phyloP scores from a whole-genome alignment of 257 asterid genomes.

The Henckelia pumila region DNA sequence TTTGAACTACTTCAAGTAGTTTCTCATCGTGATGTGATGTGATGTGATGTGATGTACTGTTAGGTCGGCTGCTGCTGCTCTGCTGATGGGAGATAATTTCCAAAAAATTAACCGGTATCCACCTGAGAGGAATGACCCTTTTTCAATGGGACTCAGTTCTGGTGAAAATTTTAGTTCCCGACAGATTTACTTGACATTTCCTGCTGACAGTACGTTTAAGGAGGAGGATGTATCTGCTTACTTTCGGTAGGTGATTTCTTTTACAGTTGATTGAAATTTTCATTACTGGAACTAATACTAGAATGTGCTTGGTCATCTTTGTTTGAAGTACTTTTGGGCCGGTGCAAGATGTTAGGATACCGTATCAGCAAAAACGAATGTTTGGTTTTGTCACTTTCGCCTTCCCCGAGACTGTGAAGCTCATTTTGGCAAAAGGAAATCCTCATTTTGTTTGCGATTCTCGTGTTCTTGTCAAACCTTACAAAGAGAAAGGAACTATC shows the following conservation, averaged over 20 bases:
- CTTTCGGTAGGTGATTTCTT: conserved; percentile 50
- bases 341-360: conserved; percentile 93
- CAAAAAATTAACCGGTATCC: conserved; percentile 31
- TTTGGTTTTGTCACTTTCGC: conserved; percentile 85
- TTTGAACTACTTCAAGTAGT: not conserved
- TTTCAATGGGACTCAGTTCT: conserved; percentile 46
- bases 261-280: conserved; percentile 4
- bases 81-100: conserved; percentile 37
- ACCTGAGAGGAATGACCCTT: conserved; percentile 46
- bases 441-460: conserved; percentile 94
- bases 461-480: conserved; percentile 90
- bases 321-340: conserved; percentile 70
- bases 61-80: conserved; percentile 34
- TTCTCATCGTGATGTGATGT: not conserved
- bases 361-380: conserved; percentile 91
- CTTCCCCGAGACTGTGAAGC: conserved; percentile 82
- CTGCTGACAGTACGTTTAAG: conserved; percentile 82
- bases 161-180: conserved; percentile 53
- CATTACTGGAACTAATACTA: not conserved
- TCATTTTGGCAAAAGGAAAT: conserved; percentile 82
- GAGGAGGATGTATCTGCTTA: conserved; percentile 87
- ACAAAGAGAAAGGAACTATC: conserved; percentile 86
- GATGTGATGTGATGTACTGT: not conserved
- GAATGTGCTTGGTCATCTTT: conserved; percentile 9
- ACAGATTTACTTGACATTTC: conserved; percentile 87